Evolutionary conservation across 805 yeast genomes (phyloP).

Genomic region (Hanseniaspora singularis): DNA sequence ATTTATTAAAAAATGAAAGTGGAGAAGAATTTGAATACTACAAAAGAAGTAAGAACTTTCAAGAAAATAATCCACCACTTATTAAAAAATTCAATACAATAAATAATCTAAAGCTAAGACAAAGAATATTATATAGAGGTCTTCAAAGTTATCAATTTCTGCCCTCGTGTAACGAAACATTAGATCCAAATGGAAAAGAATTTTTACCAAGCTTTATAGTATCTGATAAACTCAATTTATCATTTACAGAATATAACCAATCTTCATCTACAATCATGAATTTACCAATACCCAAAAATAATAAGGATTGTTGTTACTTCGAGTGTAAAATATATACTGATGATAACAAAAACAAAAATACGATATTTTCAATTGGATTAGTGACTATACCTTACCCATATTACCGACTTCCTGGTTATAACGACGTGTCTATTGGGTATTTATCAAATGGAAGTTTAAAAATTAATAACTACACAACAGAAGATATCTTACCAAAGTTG

Average conservation of each 20-base stretch:
- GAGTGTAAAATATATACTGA: constrained; percentile 42
- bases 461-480: constrained; percentile 42
- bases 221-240: constrained; percentile 28
- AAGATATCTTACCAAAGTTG: constrained; percentile 33
- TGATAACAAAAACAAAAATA: constrained; percentile 28
- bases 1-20: neutral
- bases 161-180: constrained; percentile 29
- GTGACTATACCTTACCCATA: constrained; percentile 64
- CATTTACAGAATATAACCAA: constrained; percentile 25
- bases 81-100: constrained; percentile 27
- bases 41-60: constrained; percentile 26
- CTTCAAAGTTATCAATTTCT: constrained; percentile 28
- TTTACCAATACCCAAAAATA: constrained; percentile 32
- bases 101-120: constrained; percentile 22
- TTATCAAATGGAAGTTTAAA: constrained; percentile 63
- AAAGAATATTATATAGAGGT: constrained; percentile 28
- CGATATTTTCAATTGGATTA: constrained; percentile 53
- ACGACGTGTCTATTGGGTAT: constrained; percentile 56
- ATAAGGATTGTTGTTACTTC: constrained; percentile 58
- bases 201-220: constrained; percentile 29
- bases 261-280: constrained; percentile 29
- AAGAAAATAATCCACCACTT: constrained; percentile 24
- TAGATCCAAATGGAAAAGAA: constrained; percentile 23
- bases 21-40: constrained; percentile 26
- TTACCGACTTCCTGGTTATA: constrained; percentile 64